Evolutionary conservation across 2,329 filamentous ascomycete species (phyloP), one percentile per base, ranked within the genome.

Genomic region (Triangularia setosa): DNA sequence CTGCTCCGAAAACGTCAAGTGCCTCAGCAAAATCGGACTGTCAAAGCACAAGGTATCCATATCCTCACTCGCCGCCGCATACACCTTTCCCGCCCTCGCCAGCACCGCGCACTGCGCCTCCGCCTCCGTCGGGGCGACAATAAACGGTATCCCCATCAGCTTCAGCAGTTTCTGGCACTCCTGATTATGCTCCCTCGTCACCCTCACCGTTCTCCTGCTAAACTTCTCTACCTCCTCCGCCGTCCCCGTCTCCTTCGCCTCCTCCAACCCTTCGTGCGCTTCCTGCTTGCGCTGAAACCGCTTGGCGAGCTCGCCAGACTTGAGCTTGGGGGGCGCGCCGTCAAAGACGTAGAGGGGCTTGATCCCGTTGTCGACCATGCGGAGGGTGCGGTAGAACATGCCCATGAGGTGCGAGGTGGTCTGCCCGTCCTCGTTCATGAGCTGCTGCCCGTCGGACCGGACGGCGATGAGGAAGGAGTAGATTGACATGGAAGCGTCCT

Each of bases 31-130:
- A 65, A 99, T 93, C 0, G 95, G 95, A 60, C 93, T 85, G 73
- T 97, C 88, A 77, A 99, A 99, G 73, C 94, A 98, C 62, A 99
- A 81, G 0, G 95, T 99, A 75, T 99, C 95, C 95, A 99, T 99
- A 79, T 99, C 95, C 79, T 99, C 95, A 69, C 91, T 96, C 2
- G 95, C 95, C 21, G 95, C 95, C 3, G 93, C 95, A 75, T 96
- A 99, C 60, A 99, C 95, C 79, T 98, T 98, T 40, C 93, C 94
- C 4, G 91, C 93, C 66, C 90, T 84, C 0, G 95, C 95, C 67
- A 99, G 83, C 48, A 89, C 90, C 2, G 95, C 95, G 76, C 95
- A 99, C 76, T 99, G 95, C 1, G 95, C 95, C 80, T 99, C 95
- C 4, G 95, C 95, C 78, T 99, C 95, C 0, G 95, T 99, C 0